Base-by-base conservation (phyloP, 2,329 filamentous ascomycete genomes). In the Penicillium sp. region DNA sequence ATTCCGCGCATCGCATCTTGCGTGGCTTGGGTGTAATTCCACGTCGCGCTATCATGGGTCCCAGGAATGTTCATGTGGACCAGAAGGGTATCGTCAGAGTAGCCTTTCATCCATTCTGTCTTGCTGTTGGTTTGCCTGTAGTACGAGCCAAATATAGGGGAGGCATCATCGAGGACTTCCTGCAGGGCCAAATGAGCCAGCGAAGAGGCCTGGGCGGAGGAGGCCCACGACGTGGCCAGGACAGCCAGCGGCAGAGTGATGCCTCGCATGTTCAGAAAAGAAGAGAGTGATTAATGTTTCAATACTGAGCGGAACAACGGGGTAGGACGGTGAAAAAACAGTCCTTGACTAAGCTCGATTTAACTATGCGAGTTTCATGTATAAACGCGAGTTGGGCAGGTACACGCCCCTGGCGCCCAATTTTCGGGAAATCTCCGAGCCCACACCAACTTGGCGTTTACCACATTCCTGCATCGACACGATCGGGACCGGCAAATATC, bases 21-120 rank as follows among this genome's bases (percentile, higher is more conserved):
- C 0, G 78, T 81, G 0, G 71, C 69, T 25, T 73, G 69, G 11
- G 72, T 77, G 64, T 83, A 84, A 67, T 83, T 83, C 82, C 82
- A 84, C 0, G 82, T 83, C 2, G 79, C 76, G 4, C 77, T 75
- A 65, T 84, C 82, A 69, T 84, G 63, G 6, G 82, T 78, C 1
- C 82, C 82, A 2, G 82, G 82, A 41, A 84, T 79, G 63, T 80
- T 83, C 68, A 84, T 75, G 17, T 79, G 79, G 2, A 78, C 73
- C 0, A 84, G 63, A 3, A 67, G 73, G 0, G 75, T 81, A 14
- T 72, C 60, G 61, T 84, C 81, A 1, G 76, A 67, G 42, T 81
- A 73, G 0, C 48, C 56, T 25, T 73, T 72, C 82, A 84, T 84
- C 82, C 82, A 83, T 43, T 69, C 69, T 2, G 78, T 67, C 4